Evolutionary conservation across 345 rosid species (phyloP).

Genomic region (Moringa oleifera): DNA sequence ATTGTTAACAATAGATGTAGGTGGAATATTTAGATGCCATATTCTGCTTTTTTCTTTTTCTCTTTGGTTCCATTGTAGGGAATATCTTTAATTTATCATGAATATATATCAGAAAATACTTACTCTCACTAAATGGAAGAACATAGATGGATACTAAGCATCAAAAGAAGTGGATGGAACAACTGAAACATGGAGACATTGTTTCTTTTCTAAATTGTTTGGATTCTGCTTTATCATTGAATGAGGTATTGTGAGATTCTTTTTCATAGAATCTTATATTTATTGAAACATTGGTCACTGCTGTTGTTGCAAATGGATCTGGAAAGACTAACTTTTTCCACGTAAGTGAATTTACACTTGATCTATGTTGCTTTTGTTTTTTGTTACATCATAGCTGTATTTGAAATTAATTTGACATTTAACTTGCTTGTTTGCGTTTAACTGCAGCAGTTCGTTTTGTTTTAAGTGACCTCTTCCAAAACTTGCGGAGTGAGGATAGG

Average conservation of each 20-base stretch:
- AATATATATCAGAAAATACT: neutral
- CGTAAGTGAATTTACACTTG: constrained; percentile 32
- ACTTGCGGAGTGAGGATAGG: constrained; percentile 83
- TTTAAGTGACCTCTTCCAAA: constrained; percentile 80
- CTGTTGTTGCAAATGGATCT: constrained; percentile 97
- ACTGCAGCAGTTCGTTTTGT: constrained; percentile 91
- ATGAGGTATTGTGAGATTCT: neutral
- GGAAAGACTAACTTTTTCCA: constrained; percentile 96
- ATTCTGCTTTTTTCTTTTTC: too few relatives aligned
- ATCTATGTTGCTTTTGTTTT: neutral
- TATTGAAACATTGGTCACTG: constrained; percentile 19
- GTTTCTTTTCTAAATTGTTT: neutral
- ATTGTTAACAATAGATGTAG: too few relatives aligned
- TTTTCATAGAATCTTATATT: neutral
- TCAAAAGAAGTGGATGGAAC: neutral
- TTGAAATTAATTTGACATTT: neutral
- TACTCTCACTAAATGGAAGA: too few relatives aligned
- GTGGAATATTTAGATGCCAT: too few relatives aligned
- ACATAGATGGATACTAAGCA: neutral
- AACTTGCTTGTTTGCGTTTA: constrained; percentile 3
- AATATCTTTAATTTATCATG: neutral
- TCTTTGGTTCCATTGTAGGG: neutral
- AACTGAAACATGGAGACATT: neutral
- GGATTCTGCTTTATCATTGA: neutral
- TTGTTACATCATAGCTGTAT: neutral